phyloP scores from a whole-genome alignment of 345 rosid genomes.

The Toxicodendron radicans region DNA sequence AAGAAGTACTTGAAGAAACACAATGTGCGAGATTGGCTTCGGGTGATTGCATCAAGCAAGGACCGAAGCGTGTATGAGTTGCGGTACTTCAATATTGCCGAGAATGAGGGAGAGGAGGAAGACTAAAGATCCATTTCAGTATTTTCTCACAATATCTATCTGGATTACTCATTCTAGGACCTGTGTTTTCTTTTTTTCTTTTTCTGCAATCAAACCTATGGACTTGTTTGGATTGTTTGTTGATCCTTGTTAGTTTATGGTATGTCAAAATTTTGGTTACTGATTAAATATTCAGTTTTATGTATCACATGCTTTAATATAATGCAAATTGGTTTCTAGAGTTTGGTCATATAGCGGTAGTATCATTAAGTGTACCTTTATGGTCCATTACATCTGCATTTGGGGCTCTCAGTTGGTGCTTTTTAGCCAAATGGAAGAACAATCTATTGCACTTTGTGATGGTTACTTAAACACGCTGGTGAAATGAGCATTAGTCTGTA shows the following conservation, averaged over 20 bases:
- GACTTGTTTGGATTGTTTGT: conserved; percentile 9
- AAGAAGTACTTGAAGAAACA: conserved; percentile 77
- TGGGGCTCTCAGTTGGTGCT: neutral
- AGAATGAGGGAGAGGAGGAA: conserved; percentile 72
- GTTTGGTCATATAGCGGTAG: neutral
- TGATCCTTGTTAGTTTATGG: conserved; percentile 13
- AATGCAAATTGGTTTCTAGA: neutral
- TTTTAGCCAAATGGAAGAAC: neutral
- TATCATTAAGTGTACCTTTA: neutral
- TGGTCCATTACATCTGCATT: neutral
- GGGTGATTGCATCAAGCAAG: conserved; percentile 71
- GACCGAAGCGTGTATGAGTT: conserved; percentile 58
- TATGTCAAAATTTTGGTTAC: conserved; percentile 21
- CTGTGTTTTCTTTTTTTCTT: neutral
- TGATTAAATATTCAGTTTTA: neutral
- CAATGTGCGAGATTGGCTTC: conserved; percentile 69
- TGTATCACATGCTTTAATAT: conserved; percentile 12
- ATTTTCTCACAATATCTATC: neutral
- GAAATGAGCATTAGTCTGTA: too few relatives aligned
- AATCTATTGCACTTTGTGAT: neutral
- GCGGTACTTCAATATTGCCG: conserved; percentile 71
- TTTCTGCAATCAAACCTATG: neutral
- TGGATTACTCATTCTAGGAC: conserved; percentile 16
- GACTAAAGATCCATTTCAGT: conserved; percentile 39
- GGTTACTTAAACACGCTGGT: neutral